Conservation (phyloP, 208 protist genomes). For the Acanthamoeba lenticulata region DNA sequence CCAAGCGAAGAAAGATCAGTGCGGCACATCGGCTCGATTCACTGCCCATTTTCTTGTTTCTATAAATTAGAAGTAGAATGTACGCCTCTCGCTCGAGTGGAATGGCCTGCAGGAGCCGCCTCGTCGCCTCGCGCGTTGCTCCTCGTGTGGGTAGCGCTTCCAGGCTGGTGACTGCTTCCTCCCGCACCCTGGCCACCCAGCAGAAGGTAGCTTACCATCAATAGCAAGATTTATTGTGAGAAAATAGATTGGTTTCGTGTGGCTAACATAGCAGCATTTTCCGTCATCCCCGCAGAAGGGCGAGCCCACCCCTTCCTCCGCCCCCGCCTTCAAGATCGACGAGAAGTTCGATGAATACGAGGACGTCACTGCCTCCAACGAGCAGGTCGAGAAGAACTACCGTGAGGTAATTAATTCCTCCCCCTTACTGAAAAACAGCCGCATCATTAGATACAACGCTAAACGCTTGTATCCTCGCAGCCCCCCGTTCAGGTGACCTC, state of each 20-base stretch:
- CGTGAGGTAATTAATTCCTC: not conserved
- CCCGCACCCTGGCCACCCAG: not conserved
- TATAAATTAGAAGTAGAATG: not conserved
- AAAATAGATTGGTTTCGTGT: no score
- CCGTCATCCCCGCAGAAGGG: not conserved
- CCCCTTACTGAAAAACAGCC: not conserved
- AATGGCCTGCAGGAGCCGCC: conserved; percentile 11
- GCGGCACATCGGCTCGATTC: not conserved
- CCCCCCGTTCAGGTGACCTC: not conserved
- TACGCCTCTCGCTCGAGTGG: conserved; percentile 22
- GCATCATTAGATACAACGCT: no score
- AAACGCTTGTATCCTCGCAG: not conserved
- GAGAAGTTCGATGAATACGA: not conserved
- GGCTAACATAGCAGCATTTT: no score
- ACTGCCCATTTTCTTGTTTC: not conserved
- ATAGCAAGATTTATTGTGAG: no score
- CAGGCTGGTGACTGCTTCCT: not conserved
- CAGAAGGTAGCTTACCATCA: not conserved
- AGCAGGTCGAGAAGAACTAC: conserved; percentile 22
- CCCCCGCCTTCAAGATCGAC: conserved; percentile 21
- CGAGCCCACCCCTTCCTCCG: not conserved
- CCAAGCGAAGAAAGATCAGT: no score
- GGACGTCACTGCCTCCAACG: conserved; percentile 9
- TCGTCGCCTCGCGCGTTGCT: not conserved
- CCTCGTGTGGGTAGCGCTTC: not conserved